A percentile compares a stretch with the other conserved stretches of the same genome.
Evolutionary conservation across 2,329 filamentous ascomycete genomes (phyloP).

Genomic region (Arthrobotrys pseudoclavata): DNA sequence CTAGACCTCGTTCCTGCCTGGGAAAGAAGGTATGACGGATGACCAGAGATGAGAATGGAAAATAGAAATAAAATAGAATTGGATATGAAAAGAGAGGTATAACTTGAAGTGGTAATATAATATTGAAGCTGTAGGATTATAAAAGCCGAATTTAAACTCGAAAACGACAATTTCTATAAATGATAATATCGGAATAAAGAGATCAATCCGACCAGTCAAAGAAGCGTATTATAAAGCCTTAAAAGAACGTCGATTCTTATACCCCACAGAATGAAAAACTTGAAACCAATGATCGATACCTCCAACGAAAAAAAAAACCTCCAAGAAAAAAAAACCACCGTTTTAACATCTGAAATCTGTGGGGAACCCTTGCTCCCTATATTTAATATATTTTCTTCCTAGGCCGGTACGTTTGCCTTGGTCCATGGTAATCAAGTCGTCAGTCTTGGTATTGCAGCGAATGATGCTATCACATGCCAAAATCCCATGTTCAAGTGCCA

Average conservation of each 20-base stretch:
- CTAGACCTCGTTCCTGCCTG: constrained; percentile 7
- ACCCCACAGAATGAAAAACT: no score
- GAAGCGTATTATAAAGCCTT: constrained; percentile 1
- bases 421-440: not conserved
- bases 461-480: constrained; percentile 53
- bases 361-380: constrained; percentile 38
- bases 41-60: not conserved
- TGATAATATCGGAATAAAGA: not conserved
- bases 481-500: constrained; percentile 39
- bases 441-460: no score
- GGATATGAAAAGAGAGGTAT: not conserved
- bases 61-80: not conserved
- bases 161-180: not conserved
- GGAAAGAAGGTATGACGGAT: not conserved
- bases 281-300: not conserved
- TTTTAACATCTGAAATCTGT: constrained; percentile 35
- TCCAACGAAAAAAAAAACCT: not conserved
- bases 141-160: not conserved
- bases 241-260: no score
- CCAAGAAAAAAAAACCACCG: not conserved
- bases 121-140: not conserved
- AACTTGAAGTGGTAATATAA: not conserved
- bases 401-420: not conserved
- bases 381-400: constrained; percentile 1
- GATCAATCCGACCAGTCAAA: not conserved